Evolutionary conservation across 2,329 filamentous ascomycete species (phyloP).

Genomic region (Berkeleyomyces basicola): DNA sequence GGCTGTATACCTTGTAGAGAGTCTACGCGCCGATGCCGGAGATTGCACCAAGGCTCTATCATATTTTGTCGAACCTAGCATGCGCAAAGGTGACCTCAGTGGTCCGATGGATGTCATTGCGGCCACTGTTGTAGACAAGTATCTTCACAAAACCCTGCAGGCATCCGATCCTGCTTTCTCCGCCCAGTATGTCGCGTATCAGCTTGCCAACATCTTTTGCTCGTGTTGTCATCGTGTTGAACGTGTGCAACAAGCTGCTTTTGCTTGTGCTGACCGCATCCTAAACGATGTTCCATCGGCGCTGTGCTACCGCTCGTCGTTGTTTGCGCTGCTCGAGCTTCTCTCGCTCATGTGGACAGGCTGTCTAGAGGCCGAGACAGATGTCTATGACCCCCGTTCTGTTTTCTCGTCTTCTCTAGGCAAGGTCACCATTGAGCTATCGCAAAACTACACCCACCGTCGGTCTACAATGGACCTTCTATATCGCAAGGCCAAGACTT

Average conservation of each 20-base stretch:
- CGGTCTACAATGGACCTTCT: conserved; percentile 63
- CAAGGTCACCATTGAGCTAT: conserved; percentile 72
- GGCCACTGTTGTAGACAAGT: conserved; percentile 57
- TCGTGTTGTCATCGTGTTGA: conserved; percentile 88
- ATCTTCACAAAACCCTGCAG: conserved; percentile 57
- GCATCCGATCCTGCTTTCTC: conserved; percentile 64
- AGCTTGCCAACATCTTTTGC: conserved; percentile 72
- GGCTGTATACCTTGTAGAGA: conserved; percentile 78
- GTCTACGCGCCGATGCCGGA: conserved; percentile 66
- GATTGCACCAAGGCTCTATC: conserved; percentile 79
- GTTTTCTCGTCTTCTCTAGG: conserved; percentile 63
- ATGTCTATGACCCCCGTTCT: conserved; percentile 78
- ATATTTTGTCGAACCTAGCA: conserved; percentile 90
- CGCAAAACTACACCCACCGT: conserved; percentile 77
- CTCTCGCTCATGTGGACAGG: conserved; percentile 89
- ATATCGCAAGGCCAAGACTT: conserved; percentile 57
- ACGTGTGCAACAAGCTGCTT: conserved; percentile 76
- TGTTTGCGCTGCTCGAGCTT: conserved; percentile 85
- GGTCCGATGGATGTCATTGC: conserved; percentile 48
- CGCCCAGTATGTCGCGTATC: conserved; percentile 77
- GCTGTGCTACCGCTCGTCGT: conserved; percentile 72
- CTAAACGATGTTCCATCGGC: conserved; percentile 73
- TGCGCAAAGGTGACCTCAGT: conserved; percentile 46
- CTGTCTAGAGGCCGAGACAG: conserved; percentile 84
- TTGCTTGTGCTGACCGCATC: conserved; percentile 68